Base-by-base conservation (phyloP, 805 yeast genomes). In the Saturnispora saitoi region DNA sequence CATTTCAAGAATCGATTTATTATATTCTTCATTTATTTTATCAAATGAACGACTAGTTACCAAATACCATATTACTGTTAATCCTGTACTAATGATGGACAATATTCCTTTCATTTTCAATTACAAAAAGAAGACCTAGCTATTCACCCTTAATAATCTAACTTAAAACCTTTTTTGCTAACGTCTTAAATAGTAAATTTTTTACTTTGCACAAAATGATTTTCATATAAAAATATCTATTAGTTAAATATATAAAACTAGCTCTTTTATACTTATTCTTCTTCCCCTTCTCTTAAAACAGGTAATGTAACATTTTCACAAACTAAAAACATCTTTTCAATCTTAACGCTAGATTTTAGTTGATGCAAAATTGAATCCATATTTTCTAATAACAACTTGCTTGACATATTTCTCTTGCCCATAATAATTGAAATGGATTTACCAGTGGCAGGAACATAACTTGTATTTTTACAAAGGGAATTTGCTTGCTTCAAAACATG, bases 401-500 rank as follows among this genome's bases (percentile, higher is more conserved):
- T 60, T 2, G 64, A 58, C 71, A 76, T 76, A 44, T 70, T 71
- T 2, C 77, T 62, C 45, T 69, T 71, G 2, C 93, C 95, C 15
- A 86, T 68, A 47, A 72, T 76, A 22, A 86, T 67, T 15, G 80
- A 70, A 20, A 85, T 57, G 52, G 83, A 77, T 19, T 75, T 75
- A 17, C 89, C 91, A 2, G 58, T 58, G 15, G 76, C 75, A 3
- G 87, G 81, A 11, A 83, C 75, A 58, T 77, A 78, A 7, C 69
- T 73, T 0, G 95, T 73, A 59, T 83, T 81, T 51, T 74, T 77
- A 37, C 77, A 74, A 10, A 86, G 82, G 14, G 81, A 71, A 57
- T 73, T 76, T 51, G 86, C 66, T 62, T 87, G 95, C 6, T 75
- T 72, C 50, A 71, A 69, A 3, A 87, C 79, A 57, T 76, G 83